Evolutionary conservation across 2,329 filamentous ascomycete genomes (phyloP).

Genomic region (Lasiodiplodia sp.): DNA sequence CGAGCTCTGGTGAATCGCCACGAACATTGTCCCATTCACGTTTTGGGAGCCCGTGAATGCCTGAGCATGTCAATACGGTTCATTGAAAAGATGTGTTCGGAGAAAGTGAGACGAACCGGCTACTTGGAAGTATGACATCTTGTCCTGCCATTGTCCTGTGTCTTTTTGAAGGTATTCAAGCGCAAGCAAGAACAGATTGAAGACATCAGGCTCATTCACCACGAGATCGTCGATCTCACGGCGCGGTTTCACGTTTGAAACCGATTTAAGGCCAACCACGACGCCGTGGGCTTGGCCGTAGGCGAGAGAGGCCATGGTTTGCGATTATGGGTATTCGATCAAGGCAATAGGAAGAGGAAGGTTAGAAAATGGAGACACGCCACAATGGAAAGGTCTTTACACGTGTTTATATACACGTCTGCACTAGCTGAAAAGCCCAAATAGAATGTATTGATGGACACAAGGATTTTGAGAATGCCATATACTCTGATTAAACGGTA

Average conservation of each 20-base stretch:
- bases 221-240: neutral
- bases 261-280: neutral
- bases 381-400: too few relatives aligned
- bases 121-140: neutral
- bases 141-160: neutral
- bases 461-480: neutral
- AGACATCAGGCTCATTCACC: neutral
- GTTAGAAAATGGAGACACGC: neutral
- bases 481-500: neutral
- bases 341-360: neutral
- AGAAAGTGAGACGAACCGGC: neutral
- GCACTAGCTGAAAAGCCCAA: neutral
- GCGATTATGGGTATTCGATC: neutral
- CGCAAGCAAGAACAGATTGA: constrained; percentile 1
- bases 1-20: neutral
- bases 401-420: neutral
- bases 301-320: neutral
- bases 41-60: neutral
- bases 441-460: neutral
- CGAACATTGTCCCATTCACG: neutral
- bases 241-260: neutral
- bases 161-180: neutral
- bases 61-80: neutral
- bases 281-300: neutral
- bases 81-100: accelerated